Percentiles rank a stretch among this genome's conserved stretches.
These are phyloP conservation scores for Cercospora sojina DNA, from an alignment of 2,329 filamentous ascomycete species.

Conservation along the genomic window DNA sequence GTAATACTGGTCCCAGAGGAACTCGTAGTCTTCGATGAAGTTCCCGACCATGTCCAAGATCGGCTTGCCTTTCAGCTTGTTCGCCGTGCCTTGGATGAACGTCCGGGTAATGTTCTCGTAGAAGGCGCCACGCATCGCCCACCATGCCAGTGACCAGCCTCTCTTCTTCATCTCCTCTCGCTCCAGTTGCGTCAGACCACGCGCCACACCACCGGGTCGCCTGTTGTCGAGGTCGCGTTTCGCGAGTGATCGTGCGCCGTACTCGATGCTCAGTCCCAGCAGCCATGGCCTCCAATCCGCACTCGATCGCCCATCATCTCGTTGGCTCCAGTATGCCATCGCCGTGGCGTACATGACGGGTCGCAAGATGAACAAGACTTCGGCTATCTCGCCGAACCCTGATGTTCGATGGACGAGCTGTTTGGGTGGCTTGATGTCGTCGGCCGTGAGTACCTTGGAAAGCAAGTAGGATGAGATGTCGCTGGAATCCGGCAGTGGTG, in stretches of 20 bases:
- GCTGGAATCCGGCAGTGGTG: slow-evolving; percentile 73
- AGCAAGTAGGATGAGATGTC: slow-evolving; percentile 87
- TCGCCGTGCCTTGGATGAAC: slow-evolving; percentile 67
- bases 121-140: slow-evolving; percentile 93
- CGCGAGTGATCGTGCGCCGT: slow-evolving; percentile 79
- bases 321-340: slow-evolving; percentile 62
- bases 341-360: slow-evolving; percentile 84
- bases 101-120: slow-evolving; percentile 83
- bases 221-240: slow-evolving; percentile 64
- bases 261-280: slow-evolving; percentile 79
- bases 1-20: slow-evolving; percentile 97
- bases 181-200: slow-evolving; percentile 79
- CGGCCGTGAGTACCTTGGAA: slow-evolving; percentile 85
- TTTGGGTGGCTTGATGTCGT: slow-evolving; percentile 92
- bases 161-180: slow-evolving; percentile 84
- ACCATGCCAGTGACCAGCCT: slow-evolving; percentile 91
- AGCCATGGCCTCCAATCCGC: slow-evolving; percentile 91
- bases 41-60: slow-evolving; percentile 79
- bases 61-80: slow-evolving; percentile 68
- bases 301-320: slow-evolving; percentile 66
- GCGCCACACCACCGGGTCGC: slow-evolving; percentile 64
- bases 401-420: slow-evolving; percentile 75
- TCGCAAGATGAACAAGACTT: slow-evolving; percentile 86
- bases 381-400: slow-evolving; percentile 77
- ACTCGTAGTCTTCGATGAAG: slow-evolving; percentile 93